These are phyloP conservation scores for Lentinus tigrinus DNA, from an alignment of 768 basidiomycete species.

Conservation along the genomic window DNA sequence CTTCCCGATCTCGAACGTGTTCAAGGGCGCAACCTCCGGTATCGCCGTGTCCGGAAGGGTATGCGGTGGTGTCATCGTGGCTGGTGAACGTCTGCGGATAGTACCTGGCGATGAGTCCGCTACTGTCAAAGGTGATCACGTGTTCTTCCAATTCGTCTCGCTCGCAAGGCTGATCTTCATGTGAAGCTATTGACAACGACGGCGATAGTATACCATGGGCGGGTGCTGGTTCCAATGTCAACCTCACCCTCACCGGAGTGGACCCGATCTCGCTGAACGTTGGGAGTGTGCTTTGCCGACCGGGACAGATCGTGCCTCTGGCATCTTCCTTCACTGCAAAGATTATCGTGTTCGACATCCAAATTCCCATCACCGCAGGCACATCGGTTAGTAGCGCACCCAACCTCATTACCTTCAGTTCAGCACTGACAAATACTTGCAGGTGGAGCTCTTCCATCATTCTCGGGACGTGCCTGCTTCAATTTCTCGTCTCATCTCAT, in stretches of 20 bases:
- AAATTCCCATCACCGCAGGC: slow-evolving; percentile 85
- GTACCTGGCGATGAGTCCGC: slow-evolving; percentile 92
- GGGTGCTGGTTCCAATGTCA: slow-evolving; percentile 87
- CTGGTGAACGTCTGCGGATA: slow-evolving; percentile 84
- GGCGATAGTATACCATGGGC: slow-evolving; percentile 81
- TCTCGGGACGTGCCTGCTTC: slow-evolving; percentile 90
- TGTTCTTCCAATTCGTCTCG: not conserved
- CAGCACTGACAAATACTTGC: not conserved
- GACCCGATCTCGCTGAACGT: slow-evolving; percentile 86
- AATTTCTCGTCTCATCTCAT: slow-evolving; percentile 75
- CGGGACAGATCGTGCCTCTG: slow-evolving; percentile 68
- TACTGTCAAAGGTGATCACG: slow-evolving; percentile 59
- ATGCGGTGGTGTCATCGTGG: slow-evolving; percentile 86
- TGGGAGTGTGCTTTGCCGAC: slow-evolving; percentile 87
- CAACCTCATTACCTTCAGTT: not conserved
- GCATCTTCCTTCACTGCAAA: slow-evolving; percentile 78
- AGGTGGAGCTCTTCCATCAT: slow-evolving; percentile 96
- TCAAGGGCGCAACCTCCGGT: slow-evolving; percentile 81
- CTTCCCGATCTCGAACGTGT: slow-evolving; percentile 92
- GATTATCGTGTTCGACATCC: slow-evolving; percentile 91
- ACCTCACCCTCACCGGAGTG: slow-evolving; percentile 76
- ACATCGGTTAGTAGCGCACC: slow-evolving; percentile 56
- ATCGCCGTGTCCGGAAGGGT: slow-evolving; percentile 81
- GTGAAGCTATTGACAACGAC: slow-evolving; percentile 81
- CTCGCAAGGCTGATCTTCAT: not conserved